These are phyloP conservation scores for Vitis rupestris DNA, from an alignment of 164 flowering plant genomes.

Conservation along the genomic window DNA sequence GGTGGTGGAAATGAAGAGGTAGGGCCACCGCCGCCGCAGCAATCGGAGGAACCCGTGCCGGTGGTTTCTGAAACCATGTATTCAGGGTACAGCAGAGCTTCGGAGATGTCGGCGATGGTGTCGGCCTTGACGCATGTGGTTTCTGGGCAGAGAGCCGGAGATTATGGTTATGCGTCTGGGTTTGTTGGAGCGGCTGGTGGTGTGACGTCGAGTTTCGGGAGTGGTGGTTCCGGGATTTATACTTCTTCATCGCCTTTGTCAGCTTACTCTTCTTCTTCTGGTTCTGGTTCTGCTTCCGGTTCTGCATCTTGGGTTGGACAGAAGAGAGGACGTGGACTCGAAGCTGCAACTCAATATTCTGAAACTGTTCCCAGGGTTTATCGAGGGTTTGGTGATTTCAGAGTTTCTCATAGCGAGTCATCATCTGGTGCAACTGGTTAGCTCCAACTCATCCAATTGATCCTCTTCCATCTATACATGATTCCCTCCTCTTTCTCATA, in stretches of 20 bases:
- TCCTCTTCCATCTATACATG: not conserved
- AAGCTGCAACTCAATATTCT: constrained; percentile 19
- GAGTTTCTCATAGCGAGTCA: constrained; percentile 20
- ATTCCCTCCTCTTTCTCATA: too few species aligned
- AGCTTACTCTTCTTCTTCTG: constrained; percentile 12
- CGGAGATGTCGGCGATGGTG: constrained; percentile 60
- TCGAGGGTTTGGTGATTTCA: constrained; percentile 26
- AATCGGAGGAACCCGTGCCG: not conserved
- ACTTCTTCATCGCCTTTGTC: constrained; percentile 10
- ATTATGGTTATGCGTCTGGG: not conserved
- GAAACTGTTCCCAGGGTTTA: constrained; percentile 21
- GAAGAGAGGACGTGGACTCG: constrained; percentile 39
- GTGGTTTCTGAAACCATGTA: constrained; percentile 15
- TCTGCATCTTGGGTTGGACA: constrained; percentile 32
- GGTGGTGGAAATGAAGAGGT: constrained; percentile 8
- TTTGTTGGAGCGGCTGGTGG: constrained; percentile 4
- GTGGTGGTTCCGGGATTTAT: not conserved
- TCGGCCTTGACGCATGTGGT: constrained; percentile 54
- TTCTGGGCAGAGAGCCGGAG: constrained; percentile 32
- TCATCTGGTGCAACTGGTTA: constrained; percentile 26
- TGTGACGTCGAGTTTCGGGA: not conserved
- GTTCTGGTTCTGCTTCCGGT: constrained; percentile 3
- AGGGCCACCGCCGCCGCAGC: not conserved
- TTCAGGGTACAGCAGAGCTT: constrained; percentile 20
- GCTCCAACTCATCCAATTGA: not conserved